phyloP scores from a whole-genome alignment of 345 rosid genomes.

The Dipteronia dyeriana region DNA sequence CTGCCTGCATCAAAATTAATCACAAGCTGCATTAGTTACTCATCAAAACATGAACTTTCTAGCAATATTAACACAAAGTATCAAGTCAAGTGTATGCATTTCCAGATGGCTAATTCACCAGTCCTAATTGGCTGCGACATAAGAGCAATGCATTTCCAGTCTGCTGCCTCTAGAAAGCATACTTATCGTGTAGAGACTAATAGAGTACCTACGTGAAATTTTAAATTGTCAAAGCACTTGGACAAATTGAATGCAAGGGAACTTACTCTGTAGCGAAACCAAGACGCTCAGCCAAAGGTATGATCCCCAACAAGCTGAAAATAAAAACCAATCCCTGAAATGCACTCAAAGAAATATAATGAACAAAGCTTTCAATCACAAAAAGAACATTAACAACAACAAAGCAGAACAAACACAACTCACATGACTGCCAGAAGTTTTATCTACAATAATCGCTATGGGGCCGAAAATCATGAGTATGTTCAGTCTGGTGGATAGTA shows the following conservation, averaged over 20 bases:
- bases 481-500: conserved; percentile 32
- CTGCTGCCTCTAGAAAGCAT: no score
- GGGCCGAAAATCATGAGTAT: conserved; percentile 38
- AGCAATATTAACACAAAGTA: neutral
- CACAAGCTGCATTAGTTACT: conserved; percentile 14
- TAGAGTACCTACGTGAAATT: neutral
- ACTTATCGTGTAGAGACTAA: neutral
- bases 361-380: neutral
- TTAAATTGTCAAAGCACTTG: neutral
- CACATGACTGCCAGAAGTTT: conserved; percentile 24
- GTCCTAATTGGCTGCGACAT: neutral
- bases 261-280: conserved; percentile 56
- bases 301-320: conserved; percentile 48
- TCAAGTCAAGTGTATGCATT: no score
- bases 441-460: conserved; percentile 30
- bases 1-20: conserved; percentile 41
- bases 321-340: conserved; percentile 50
- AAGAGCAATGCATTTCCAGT: neutral
- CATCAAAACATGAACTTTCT: neutral
- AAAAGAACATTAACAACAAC: neutral
- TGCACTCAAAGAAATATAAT: conserved; percentile 4
- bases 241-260: neutral
- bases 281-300: conserved; percentile 56
- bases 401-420: conserved; percentile 17
- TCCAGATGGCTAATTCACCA: no score